A percentile compares a stretch with the other conserved stretches of the same genome.
Conservation (phyloP, 1,284 basidiomycete species). For the Trichosporon coremiiforme region DNA sequence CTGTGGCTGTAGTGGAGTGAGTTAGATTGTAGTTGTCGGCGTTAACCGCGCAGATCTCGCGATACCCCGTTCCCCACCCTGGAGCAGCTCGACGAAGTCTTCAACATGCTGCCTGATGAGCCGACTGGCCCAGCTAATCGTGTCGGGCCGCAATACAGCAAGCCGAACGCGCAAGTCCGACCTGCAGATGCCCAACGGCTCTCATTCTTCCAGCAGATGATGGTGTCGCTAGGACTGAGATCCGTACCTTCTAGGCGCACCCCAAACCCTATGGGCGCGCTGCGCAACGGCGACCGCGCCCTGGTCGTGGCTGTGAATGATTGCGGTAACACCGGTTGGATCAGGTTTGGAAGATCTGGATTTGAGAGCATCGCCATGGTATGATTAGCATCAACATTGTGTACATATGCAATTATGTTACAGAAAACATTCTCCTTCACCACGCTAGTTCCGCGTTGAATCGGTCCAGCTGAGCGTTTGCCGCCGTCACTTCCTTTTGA, state of each 20-base stretch:
- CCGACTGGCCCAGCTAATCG: constrained; percentile 42
- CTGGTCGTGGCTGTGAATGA: constrained; percentile 89
- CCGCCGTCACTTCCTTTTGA: constrained; percentile 91
- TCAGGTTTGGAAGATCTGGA: constrained; percentile 80
- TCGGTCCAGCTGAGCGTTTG: constrained; percentile 72
- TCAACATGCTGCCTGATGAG: constrained; percentile 47
- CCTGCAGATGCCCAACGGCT: not conserved
- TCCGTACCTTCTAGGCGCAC: not conserved
- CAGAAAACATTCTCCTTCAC: constrained; percentile 31
- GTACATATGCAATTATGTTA: constrained; percentile 20
- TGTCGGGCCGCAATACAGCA: constrained; percentile 50
- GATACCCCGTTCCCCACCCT: constrained; percentile 48
- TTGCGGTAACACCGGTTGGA: constrained; percentile 82
- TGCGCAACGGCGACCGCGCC: constrained; percentile 82
- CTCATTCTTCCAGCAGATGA: not conserved
- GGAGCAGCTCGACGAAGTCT: constrained; percentile 48
- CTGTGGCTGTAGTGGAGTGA: constrained; percentile 81
- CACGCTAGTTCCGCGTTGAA: constrained; percentile 64
- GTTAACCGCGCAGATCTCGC: constrained; percentile 41
- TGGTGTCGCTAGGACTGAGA: not conserved
- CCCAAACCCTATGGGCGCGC: constrained; percentile 63
- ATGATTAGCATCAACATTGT: constrained; percentile 27
- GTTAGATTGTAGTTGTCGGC: constrained; percentile 40
- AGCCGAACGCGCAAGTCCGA: constrained; percentile 22
- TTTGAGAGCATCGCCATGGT: constrained; percentile 79